Base-by-base conservation (phyloP, 2,329 filamentous ascomycete species). In the Chrysoporthe cubensis region DNA sequence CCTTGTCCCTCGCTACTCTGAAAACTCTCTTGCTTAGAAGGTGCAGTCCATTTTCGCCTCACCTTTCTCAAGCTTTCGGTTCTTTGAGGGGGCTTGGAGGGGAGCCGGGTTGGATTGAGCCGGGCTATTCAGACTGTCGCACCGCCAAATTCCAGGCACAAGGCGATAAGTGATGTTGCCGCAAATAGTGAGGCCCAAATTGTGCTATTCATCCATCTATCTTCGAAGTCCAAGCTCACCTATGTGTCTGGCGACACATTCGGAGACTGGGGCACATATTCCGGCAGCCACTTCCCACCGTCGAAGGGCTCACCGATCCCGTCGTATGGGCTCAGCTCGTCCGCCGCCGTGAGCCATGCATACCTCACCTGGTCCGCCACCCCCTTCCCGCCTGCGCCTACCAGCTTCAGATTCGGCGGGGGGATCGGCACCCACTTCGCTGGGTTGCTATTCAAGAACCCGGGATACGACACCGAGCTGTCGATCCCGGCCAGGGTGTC, bases 251-350 rank as follows among this genome's bases (percentile, higher is more conserved):
- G 21, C 32, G 52, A 37, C n/a, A 59, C 18, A 70, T 73, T 73
- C 5, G 73, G 70, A 32, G 66, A 72, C 37, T 80, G 79, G 1
- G 71, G 68, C 42, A 75, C 77, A 73, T 83, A 83, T 21, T 79
- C 71, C 3, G 82, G 82, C 46, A 75, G 66, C 58, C 77, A 76
- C 43, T 71, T 73, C 60, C 77, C 78, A 0, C 80, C 82, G 71
- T 84, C 82, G 60, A 76, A 81, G 1, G 83, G 75, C 11, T 72
- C 76, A 0, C 82, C 81, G 52, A 76, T 81, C 0, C 82, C 82
- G 72, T 83, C 80, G 68, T 85, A 84, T 0, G 82, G 82, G 0
- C 79, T 83, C 34, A 76, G 67, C 3, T 73, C 71, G 0, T 70
- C 70, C 14, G 71, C 73, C 4, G 71, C 65, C 3, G 68, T 66